Evolutionary conservation across 2,329 filamentous ascomycete species (phyloP).

Genomic region (Nothophaeocryptopus gaeumannii): DNA sequence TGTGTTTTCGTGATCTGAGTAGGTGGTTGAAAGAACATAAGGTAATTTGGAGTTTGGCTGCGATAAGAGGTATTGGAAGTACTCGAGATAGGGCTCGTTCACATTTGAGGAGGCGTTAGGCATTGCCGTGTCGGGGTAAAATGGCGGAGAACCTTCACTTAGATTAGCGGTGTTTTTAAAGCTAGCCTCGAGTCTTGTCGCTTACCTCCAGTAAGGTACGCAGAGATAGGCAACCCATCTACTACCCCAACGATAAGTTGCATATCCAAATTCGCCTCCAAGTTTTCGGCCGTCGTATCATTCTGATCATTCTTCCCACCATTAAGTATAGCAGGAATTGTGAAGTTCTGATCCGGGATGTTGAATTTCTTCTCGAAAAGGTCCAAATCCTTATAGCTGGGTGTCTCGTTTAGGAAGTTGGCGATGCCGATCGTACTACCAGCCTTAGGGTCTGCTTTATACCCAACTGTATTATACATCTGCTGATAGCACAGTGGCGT

Average conservation of each 20-base stretch:
- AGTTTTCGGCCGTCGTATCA: constrained; percentile 10
- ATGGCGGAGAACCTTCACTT: constrained; percentile 44
- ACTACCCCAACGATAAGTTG: constrained; percentile 60
- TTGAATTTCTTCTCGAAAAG: constrained; percentile 36
- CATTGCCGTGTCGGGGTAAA: constrained; percentile 44
- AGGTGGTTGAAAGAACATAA: constrained; percentile 61
- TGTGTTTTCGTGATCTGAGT: constrained; percentile 63
- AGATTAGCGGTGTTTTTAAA: constrained; percentile 51
- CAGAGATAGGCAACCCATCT: constrained; percentile 52
- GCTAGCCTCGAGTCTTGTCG: not conserved
- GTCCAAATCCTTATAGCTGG: constrained; percentile 47
- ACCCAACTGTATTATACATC: constrained; percentile 50
- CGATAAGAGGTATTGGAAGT: constrained; percentile 55
- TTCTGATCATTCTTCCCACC: constrained; percentile 24
- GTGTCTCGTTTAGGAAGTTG: constrained; percentile 53
- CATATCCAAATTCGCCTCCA: constrained; percentile 62
- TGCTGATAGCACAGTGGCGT: constrained; percentile 51
- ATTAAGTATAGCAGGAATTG: constrained; percentile 20
- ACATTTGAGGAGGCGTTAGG: constrained; percentile 44
- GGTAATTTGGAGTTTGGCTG: constrained; percentile 52
- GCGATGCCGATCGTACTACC: constrained; percentile 53
- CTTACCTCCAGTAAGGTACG: constrained; percentile 24
- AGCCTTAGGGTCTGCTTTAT: constrained; percentile 42
- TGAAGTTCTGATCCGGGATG: constrained; percentile 47
- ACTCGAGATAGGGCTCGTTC: constrained; percentile 67